Evolutionary conservation across 805 yeast genomes (phyloP), one percentile per base, ranked within the genome.

Genomic region (Hanseniaspora lachancei): DNA sequence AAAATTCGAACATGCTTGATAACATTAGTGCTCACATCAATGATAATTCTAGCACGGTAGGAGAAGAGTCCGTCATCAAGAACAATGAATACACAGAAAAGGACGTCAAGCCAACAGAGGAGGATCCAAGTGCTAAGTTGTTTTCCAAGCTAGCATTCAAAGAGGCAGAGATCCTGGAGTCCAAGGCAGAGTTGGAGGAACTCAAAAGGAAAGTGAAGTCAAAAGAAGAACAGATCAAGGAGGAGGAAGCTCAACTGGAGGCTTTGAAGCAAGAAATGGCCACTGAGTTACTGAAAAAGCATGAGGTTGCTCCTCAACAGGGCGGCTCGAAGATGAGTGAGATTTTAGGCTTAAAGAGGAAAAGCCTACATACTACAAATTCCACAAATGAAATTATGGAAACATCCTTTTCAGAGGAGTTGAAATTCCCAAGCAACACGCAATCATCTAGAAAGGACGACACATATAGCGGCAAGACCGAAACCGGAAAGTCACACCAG

Each of bases 141-240:
- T 50, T 56, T n/a, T 20, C 55, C 8, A 34, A 44, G 20, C 27
- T 84, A 47, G 91, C 91, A 0, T 70, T 78, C 42, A 84, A 82
- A 62, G 93, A 84, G 63, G 77, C 81, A 77, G 77, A 76, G 27
- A 70, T 84, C 32, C 75, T 84, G 50, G 89, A 84, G 60, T 66
- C 82, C 44, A 82, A 80, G 59, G 81, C 79, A 60, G 70, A 72
- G 48, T 74, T 82, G 27, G 75, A 74, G 44, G 74, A 70, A 23
- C 57, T 83, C 62, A 74, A 78, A 51, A 64, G 70, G 35, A 65
- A 69, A 5, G 71, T 77, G 47, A 77, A 74, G 55, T 60, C 64
- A 47, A 85, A 81, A 55, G 72, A 82, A 50, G 77, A 74, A 51
- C 70, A 70, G 46, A 68, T 82, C 36, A 76, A 81, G 48, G 68